A percentile compares a stretch with the other conserved stretches of the same genome.
Conservation (phyloP, 1,139 yeast species). For the Nakaseomyces delphensis region DNA sequence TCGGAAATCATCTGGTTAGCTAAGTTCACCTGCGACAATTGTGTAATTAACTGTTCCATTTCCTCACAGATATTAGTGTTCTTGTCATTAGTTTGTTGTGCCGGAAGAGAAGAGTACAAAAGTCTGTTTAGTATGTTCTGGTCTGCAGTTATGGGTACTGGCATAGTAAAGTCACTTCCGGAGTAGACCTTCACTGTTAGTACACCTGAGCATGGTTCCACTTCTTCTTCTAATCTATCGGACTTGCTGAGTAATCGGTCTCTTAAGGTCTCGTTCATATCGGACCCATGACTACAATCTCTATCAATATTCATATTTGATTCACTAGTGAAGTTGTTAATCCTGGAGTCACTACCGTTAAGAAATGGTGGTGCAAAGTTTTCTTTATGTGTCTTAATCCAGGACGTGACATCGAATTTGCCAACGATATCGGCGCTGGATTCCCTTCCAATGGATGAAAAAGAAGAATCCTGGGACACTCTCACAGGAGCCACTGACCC, state of each 20-base stretch:
- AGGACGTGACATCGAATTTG: conserved; percentile 2
- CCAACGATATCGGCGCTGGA: background rate
- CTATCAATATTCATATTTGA: background rate
- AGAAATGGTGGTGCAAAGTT: background rate
- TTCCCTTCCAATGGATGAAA: conserved; percentile 6
- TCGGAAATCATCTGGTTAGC: conserved; percentile 24
- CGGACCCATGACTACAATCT: background rate
- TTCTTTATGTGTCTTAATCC: conserved; percentile 3
- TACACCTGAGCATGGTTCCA: conserved; percentile 19
- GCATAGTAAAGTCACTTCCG: conserved; percentile 24
- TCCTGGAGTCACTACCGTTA: background rate
- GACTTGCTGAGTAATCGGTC: background rate
- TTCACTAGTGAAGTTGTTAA: background rate
- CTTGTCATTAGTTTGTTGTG: conserved; percentile 5
- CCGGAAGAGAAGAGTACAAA: conserved; percentile 25
- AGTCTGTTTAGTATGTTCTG: conserved; percentile 21
- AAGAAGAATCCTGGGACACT: conserved; percentile 7
- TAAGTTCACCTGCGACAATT: conserved; percentile 23
- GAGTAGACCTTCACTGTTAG: conserved; percentile 25
- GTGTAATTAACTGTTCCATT: conserved; percentile 24
- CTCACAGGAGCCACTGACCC: conserved; percentile 7
- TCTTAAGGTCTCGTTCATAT: background rate
- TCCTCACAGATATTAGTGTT: conserved; percentile 14
- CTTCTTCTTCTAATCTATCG: background rate
- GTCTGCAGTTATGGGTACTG: conserved; percentile 25